Evolutionary conservation across 805 yeast species (phyloP), one percentile per base, ranked within the genome.

Genomic region (Candida sonorensis): DNA sequence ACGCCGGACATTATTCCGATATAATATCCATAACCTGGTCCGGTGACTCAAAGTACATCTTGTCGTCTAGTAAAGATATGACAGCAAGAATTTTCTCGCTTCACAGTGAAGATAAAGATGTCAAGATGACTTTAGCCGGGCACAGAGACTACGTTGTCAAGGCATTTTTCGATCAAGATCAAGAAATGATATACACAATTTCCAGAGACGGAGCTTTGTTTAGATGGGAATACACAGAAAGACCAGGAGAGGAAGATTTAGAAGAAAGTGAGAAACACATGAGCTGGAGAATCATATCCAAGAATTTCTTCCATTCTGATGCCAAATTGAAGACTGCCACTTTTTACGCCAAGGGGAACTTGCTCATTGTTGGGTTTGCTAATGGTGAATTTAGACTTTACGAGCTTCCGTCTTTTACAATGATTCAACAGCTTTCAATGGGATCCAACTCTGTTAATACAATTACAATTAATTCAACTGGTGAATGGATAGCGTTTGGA

Each of bases 401-500:
- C 50, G 98, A 92, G 51, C 55, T 90, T 31, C 95, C 95, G 2
- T 73, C 72, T 3, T 85, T 86, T 57, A 75, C 75, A 21, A 55
- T 84, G 55, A 65, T 92, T 14, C 98, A 92, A 57, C 92, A 81
- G 47, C 66, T 92, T 34, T 77, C 88, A 17, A 85, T 92, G 81
- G 95, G 97, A 3, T 94, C 85, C 50, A 80, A 86, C 48, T 79
- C 88, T 3, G 81, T 92, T 17, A 86, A 83, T 51, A 78, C 87
- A 3, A 90, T 92, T 3, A 59, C 76, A 9, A 72, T 92, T 23
- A 92, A 90, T 55, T 59, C 67, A 2, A 66, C 88, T 6, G 98
- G 98, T 21, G 98, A 92, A 57, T 92, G 98, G 98, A 65, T 92
- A 20, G 95, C 96, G 0, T 84, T 92, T 57, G 98, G 98, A 4